phyloP scores from a whole-genome alignment of 176 grass and related monocot species.

The Thinopyrum elongatum region DNA sequence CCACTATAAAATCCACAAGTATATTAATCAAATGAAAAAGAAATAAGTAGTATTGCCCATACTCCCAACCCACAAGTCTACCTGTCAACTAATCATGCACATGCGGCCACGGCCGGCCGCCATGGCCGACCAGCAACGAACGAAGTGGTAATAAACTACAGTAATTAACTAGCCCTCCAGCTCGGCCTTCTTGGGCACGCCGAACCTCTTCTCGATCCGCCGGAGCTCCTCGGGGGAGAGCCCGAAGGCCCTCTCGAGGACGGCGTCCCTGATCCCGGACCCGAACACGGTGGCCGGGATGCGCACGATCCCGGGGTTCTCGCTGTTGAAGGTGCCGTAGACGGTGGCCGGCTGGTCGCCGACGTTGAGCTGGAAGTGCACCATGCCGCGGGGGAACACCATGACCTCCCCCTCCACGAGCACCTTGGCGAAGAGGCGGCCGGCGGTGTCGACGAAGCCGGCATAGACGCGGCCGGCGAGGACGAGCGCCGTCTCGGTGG shows the following conservation, averaged over 20 bases:
- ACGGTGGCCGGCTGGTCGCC: constrained; percentile 55
- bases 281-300: constrained; percentile 68
- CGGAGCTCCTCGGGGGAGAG: constrained; percentile 47
- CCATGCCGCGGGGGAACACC: constrained; percentile 71
- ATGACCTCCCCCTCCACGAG: constrained; percentile 73
- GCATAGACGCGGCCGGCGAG: constrained; percentile 62
- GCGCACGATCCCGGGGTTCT: constrained; percentile 76
- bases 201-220: constrained; percentile 60
- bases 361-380: constrained; percentile 89
- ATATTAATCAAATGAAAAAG: constrained; percentile 3
- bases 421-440: constrained; percentile 69
- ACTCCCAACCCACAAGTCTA: not conserved
- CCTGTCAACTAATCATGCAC: not conserved
- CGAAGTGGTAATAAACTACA: not conserved
- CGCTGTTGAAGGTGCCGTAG: constrained; percentile 72
- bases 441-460: constrained; percentile 69
- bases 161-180: constrained; percentile 13
- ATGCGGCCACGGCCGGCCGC: not conserved
- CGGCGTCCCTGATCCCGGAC: constrained; percentile 50
- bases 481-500: constrained; percentile 79
- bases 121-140: not conserved
- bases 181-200: constrained; percentile 39
- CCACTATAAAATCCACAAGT: not conserved
- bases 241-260: constrained; percentile 73
- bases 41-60: not conserved